Conservation (phyloP, 2,329 filamentous ascomycete species). For the Penicillium sp. region DNA sequence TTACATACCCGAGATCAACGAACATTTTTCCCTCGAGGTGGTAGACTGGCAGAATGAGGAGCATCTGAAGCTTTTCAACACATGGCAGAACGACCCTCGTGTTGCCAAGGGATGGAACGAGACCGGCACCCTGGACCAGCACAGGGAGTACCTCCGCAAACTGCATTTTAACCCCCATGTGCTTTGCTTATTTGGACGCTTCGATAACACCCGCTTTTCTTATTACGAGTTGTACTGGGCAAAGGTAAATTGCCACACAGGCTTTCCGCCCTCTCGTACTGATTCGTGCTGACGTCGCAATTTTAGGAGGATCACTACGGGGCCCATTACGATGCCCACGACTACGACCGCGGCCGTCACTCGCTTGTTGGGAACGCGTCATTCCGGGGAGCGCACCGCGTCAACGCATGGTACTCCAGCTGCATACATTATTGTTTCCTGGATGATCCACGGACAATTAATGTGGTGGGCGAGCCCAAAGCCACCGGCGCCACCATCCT, state of each 20-base stretch:
- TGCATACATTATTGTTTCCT: conserved; percentile 61
- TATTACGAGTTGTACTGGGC: conserved; percentile 84
- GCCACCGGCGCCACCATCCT: conserved; percentile 68
- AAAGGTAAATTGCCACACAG: conserved; percentile 47
- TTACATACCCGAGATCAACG: conserved; percentile 71
- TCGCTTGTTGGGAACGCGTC: conserved; percentile 57
- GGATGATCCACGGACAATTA: conserved; percentile 56
- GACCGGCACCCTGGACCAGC: conserved; percentile 71
- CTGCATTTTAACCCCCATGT: conserved; percentile 71
- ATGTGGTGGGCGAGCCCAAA: conserved; percentile 65
- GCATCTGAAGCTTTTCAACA: conserved; percentile 70
- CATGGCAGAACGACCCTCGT: conserved; percentile 80
- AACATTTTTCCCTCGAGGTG: conserved; percentile 75
- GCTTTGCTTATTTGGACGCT: conserved; percentile 67
- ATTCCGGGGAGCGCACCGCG: conserved; percentile 56
- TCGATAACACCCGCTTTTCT: conserved; percentile 68
- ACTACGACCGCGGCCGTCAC: conserved; percentile 60
- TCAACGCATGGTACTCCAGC: conserved; percentile 58
- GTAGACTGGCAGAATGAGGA: conserved; percentile 64
- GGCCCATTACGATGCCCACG: conserved; percentile 55
- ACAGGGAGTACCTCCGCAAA: conserved; percentile 67
- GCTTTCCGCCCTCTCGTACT: neutral
- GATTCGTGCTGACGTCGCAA: neutral
- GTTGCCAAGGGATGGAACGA: conserved; percentile 79
- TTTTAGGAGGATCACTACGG: conserved; percentile 60